phyloP scores from a whole-genome alignment of 768 basidiomycete genomes.

The Trametes cubensis region DNA sequence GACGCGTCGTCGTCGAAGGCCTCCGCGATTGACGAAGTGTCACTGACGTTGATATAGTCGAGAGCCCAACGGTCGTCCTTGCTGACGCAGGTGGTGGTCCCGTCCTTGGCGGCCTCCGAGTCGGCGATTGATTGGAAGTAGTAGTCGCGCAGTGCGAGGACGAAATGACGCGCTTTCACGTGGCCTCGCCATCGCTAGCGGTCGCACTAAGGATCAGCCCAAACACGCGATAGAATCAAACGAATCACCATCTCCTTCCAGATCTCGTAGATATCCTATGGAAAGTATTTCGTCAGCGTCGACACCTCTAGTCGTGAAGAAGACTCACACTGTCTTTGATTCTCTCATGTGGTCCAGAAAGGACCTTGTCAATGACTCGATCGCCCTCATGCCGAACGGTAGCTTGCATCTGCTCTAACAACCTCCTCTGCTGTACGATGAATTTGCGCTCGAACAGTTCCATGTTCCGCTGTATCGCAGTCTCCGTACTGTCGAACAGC shows the following conservation, averaged over 20 bases:
- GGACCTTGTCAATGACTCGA: constrained; percentile 42
- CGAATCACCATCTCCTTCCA: constrained; percentile 56
- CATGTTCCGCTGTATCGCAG: constrained; percentile 41
- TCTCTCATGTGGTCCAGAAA: constrained; percentile 48
- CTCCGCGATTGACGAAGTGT: constrained; percentile 33
- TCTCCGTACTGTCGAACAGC: constrained; percentile 27
- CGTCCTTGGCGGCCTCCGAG: neutral
- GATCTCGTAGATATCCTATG: constrained; percentile 48
- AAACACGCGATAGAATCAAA: neutral
- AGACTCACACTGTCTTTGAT: constrained; percentile 42
- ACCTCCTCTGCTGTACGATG: constrained; percentile 46
- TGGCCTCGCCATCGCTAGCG: constrained; percentile 35
- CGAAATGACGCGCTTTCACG: constrained; percentile 34
- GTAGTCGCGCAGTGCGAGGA: constrained; percentile 37
- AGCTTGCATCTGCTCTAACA: constrained; percentile 33
- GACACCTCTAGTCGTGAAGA: neutral
- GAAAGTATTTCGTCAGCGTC: neutral
- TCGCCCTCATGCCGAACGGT: constrained; percentile 39
- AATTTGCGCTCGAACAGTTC: constrained; percentile 49
- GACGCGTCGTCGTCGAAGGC: constrained; percentile 40
- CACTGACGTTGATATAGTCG: constrained; percentile 26
- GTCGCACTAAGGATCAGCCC: no score
- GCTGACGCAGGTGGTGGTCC: neutral
- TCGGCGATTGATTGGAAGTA: constrained; percentile 29
- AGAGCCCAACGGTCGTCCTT: constrained; percentile 35